Percentiles rank a stretch among this genome's conserved stretches.
phyloP scores from a whole-genome alignment of 352 stramenopile species.

The Globisporangium nagaii region DNA sequence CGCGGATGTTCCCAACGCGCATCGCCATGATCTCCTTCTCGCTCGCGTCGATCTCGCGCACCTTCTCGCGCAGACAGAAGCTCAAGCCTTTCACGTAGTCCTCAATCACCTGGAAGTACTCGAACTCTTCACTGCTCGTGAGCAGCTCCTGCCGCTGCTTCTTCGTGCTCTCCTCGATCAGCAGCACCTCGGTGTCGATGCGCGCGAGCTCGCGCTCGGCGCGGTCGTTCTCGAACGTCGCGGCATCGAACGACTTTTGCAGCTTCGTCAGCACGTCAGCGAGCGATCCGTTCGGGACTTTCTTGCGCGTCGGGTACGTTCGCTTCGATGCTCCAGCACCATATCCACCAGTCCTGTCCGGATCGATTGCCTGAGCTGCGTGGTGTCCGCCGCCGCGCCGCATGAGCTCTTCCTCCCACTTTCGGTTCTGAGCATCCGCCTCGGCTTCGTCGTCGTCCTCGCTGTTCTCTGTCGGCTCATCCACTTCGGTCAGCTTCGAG shows the following conservation, averaged over 20 bases:
- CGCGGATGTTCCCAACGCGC: slow-evolving; percentile 8
- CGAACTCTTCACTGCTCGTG: slow-evolving; percentile 57
- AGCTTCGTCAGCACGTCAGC: slow-evolving; percentile 45
- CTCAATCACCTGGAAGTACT: slow-evolving; percentile 75
- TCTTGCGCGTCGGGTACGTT: slow-evolving; percentile 47
- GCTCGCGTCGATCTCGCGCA: slow-evolving; percentile 39
- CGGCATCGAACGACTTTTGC: slow-evolving; percentile 40
- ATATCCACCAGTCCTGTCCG: background rate
- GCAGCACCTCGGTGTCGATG: slow-evolving; percentile 40
- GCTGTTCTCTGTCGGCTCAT: slow-evolving; percentile 24
- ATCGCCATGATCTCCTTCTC: slow-evolving; percentile 24
- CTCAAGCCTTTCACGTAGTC: slow-evolving; percentile 70
- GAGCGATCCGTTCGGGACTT: slow-evolving; percentile 40
- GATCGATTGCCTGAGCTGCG: background rate
- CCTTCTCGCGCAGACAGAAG: slow-evolving; percentile 69
- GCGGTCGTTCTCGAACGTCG: slow-evolving; percentile 38
- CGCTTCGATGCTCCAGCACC: background rate
- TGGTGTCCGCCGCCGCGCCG: slow-evolving; percentile 56
- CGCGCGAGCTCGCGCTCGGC: slow-evolving; percentile 39
- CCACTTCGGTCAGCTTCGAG: slow-evolving; percentile 37
- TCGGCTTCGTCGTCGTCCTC: slow-evolving; percentile 26
- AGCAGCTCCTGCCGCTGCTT: slow-evolving; percentile 47
- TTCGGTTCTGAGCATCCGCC: slow-evolving; percentile 39
- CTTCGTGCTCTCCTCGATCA: slow-evolving; percentile 34
- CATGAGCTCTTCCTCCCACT: slow-evolving; percentile 79